phyloP scores from a whole-genome alignment of 1,139 yeast genomes.

The Debaryomyces coudertii region DNA sequence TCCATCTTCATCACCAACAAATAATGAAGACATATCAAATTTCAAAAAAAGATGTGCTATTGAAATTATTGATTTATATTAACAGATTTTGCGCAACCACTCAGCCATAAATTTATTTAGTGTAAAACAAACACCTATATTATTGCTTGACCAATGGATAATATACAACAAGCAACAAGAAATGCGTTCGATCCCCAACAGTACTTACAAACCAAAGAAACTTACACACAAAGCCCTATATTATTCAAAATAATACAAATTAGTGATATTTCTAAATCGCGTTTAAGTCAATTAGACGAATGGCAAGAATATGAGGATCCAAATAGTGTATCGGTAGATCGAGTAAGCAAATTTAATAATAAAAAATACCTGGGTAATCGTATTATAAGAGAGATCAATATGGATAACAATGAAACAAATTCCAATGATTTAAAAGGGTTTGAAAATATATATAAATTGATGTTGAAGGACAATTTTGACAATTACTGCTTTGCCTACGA shows the following conservation, averaged over 20 bases:
- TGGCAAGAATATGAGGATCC: slow-evolving; percentile 46
- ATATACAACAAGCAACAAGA: slow-evolving; percentile 12
- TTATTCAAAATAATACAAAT: slow-evolving; percentile 37
- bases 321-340: slow-evolving; percentile 43
- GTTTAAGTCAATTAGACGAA: slow-evolving; percentile 39
- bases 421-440: background rate
- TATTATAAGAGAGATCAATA: slow-evolving; percentile 37
- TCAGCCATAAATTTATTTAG: background rate
- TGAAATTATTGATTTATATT: background rate
- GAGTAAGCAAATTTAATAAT: slow-evolving; percentile 26
- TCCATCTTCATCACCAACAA: slow-evolving; percentile 20
- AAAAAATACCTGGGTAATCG: slow-evolving; percentile 17
- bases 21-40: slow-evolving; percentile 13
- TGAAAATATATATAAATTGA: slow-evolving; percentile 33
- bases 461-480: slow-evolving; percentile 34
- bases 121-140: background rate
- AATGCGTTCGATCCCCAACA: slow-evolving; percentile 21
- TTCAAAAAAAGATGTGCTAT: background rate
- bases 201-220: slow-evolving; percentile 15
- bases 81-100: slow-evolving; percentile 1
- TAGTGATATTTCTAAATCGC: slow-evolving; percentile 40
- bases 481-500: slow-evolving; percentile 47
- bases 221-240: slow-evolving; percentile 22
- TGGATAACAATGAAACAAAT: slow-evolving; percentile 23
- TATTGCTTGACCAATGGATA: background rate